A percentile compares a stretch with the other conserved stretches of the same genome.
These are phyloP conservation scores for Rhynchosporium secalis DNA, from an alignment of 2,329 filamentous ascomycete species.

Conservation along the genomic window DNA sequence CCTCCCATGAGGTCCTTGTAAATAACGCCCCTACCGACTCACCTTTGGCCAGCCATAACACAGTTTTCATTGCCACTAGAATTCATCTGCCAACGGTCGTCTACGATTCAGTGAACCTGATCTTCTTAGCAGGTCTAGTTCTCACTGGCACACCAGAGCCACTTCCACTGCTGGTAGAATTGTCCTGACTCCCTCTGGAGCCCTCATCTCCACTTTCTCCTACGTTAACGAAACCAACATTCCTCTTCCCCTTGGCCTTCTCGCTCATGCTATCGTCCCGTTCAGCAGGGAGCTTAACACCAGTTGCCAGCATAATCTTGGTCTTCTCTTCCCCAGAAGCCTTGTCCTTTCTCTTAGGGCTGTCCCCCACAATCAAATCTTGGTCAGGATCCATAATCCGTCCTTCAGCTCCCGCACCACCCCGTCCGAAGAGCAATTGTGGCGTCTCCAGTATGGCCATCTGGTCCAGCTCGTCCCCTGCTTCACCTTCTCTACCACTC, in stretches of 20 bases:
- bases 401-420: not conserved
- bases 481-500: conserved; percentile 34
- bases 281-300: not conserved
- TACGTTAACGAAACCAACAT: conserved; percentile 1
- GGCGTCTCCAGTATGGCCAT: conserved; percentile 49
- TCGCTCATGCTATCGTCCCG: not conserved
- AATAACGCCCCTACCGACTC: too few relatives aligned
- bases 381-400: conserved; percentile 30
- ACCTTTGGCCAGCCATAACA: too few relatives aligned
- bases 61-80: not conserved
- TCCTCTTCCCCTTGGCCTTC: conserved; percentile 12
- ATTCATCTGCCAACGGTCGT: not conserved
- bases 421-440: conserved; percentile 51
- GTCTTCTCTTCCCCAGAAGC: conserved; percentile 4
- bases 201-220: not conserved
- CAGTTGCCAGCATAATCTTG: not conserved
- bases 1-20: too few relatives aligned
- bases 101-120: not conserved
- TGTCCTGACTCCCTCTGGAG: not conserved
- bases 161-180: not conserved
- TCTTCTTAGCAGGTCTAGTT: not conserved
- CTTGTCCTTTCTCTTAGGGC: conserved; percentile 16
- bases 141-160: too few relatives aligned
- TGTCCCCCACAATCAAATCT: conserved; percentile 28
- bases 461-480: conserved; percentile 38